Conservation (phyloP, 345 rosid species). For the Rhodomyrtus tomentosa region DNA sequence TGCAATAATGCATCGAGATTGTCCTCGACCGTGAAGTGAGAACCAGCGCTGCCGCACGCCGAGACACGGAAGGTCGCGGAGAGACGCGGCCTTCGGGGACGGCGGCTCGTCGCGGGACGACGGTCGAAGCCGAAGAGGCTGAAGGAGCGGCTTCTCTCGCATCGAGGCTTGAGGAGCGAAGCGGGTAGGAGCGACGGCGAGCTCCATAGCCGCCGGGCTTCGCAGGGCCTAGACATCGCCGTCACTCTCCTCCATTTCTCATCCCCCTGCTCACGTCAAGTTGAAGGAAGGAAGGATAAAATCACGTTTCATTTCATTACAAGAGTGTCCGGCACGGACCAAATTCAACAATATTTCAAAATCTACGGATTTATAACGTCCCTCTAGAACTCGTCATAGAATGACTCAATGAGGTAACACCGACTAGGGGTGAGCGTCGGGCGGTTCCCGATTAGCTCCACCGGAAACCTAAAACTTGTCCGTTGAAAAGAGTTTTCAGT, state of each 20-base stretch:
- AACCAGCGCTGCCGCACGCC: neutral
- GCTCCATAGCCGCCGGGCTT: neutral
- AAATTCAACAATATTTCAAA: no score
- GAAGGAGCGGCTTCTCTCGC: neutral
- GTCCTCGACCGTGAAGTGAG: conserved; percentile 13
- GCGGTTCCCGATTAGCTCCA: no score
- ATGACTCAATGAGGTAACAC: no score
- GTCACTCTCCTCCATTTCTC: neutral
- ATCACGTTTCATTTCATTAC: no score
- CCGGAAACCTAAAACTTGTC: no score
- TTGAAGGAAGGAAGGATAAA: neutral
- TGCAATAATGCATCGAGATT: conserved; percentile 33
- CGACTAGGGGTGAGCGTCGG: no score
- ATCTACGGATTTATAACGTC: no score
- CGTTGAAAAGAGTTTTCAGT: no score
- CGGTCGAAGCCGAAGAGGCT: neutral
- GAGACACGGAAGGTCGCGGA: neutral
- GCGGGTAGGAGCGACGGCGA: neutral
- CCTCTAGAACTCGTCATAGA: no score
- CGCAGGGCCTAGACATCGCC: neutral
- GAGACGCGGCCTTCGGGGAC: neutral
- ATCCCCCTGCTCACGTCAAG: neutral
- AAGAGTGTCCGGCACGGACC: no score
- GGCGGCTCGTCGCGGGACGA: neutral
- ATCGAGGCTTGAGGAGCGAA: neutral